phyloP scores from a whole-genome alignment of 345 rosid genomes.

The Odontarrhena argentea region DNA sequence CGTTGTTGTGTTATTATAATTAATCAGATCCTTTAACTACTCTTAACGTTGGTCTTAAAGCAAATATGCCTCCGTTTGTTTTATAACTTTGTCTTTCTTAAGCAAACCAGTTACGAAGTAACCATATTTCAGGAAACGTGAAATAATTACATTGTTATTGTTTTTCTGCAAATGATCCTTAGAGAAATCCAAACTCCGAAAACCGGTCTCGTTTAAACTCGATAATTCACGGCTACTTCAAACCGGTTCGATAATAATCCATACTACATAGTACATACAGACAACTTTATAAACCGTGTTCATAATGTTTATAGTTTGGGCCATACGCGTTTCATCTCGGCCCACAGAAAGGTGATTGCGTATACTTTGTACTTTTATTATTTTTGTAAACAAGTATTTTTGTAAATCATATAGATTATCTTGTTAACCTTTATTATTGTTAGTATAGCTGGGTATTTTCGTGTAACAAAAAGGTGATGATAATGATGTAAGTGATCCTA shows the following conservation, averaged over 20 bases:
- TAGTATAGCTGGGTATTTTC: neutral
- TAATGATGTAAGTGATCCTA: neutral
- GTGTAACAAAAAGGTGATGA: neutral
- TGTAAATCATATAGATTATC: too few species aligned
- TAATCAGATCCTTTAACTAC: neutral
- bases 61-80: neutral
- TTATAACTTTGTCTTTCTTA: neutral
- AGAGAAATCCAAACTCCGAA: too few species aligned
- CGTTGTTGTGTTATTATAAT: too few species aligned
- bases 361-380: neutral
- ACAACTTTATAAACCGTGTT: neutral
- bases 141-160: too few species aligned
- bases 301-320: neutral
- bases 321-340: slow-evolving; percentile 1
- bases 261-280: neutral
- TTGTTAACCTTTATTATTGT: neutral
- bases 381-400: neutral
- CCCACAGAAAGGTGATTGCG: slow-evolving; percentile 10
- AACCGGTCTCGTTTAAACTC: too few species aligned
- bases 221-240: neutral
- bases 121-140: neutral
- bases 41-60: neutral
- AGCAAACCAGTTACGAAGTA: neutral
- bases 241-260: neutral
- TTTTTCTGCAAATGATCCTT: too few species aligned